phyloP scores from a whole-genome alignment of 129 eudicot species.

The Dittrichia graveolens region DNA sequence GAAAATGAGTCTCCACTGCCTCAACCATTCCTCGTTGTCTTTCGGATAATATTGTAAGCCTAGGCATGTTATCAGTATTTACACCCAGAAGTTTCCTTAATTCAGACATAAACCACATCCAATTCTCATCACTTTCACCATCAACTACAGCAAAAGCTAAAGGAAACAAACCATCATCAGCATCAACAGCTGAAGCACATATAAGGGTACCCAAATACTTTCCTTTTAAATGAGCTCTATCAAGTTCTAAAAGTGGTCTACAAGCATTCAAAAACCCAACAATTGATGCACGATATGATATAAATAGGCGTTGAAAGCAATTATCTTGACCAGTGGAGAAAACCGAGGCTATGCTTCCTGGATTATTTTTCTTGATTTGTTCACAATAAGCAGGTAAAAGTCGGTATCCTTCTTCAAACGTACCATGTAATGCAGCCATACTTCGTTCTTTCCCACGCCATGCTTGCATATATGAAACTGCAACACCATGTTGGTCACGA shows the following conservation, averaged over 20 bases:
- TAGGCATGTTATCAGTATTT: constrained; percentile 91
- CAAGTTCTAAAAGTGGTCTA: constrained; percentile 89
- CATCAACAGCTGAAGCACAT: constrained; percentile 92
- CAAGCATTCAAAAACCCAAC: constrained; percentile 90
- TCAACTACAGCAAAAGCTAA: constrained; percentile 91
- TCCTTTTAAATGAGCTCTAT: constrained; percentile 84
- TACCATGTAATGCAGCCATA: constrained; percentile 98
- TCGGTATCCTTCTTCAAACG: constrained; percentile 90
- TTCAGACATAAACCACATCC: constrained; percentile 99
- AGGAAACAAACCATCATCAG: constrained; percentile 83
- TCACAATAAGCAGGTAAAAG: constrained; percentile 91
- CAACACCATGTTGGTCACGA: constrained; percentile 92
- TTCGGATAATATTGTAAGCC: constrained; percentile 87
- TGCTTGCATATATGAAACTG: constrained; percentile 98
- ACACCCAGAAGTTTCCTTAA: constrained; percentile 91
- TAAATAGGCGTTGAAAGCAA: constrained; percentile 82
- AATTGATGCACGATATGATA: constrained; percentile 83
- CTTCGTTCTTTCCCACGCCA: constrained; percentile 99
- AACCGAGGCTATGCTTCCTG: constrained; percentile 84
- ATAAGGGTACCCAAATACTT: constrained; percentile 82
- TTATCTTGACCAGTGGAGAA: constrained; percentile 78
- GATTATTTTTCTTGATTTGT: constrained; percentile 74
- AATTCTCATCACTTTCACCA: constrained; percentile 84
- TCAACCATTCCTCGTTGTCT: constrained; percentile 83
- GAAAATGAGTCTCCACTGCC: constrained; percentile 92